Base-by-base conservation (phyloP, 1,284 basidiomycete species). In the Singerocomus rubriflavus region DNA sequence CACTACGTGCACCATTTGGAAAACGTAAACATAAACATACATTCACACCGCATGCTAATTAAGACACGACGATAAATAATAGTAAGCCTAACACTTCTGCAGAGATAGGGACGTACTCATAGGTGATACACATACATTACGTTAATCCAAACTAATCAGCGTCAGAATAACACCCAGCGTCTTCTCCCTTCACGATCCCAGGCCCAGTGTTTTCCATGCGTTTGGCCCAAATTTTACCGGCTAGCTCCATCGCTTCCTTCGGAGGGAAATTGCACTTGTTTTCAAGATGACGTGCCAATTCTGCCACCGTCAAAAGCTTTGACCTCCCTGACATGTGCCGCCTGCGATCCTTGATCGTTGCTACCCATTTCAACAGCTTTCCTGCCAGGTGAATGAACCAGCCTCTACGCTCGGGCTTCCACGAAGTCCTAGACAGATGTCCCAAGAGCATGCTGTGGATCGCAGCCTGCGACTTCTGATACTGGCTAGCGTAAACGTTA, bases 311-410 rank as follows among this genome's bases (percentile, higher is more conserved):
- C 42, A 62, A 36, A 1, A 45, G 3, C 31, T 8, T 60, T 5
- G 35, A 1, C 34, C 40, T 27, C 14, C 38, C 31, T 14, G 17
- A 1, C 5, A 45, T 17, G 14, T 32, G 27, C 30, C 37, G 29
- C 29, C 13, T 55, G 25, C 30, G 38, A 31, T 46, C 44, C 31
- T 25, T 62, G 43, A 53, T 9, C 35, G 43, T 51, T 6, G 21
- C 40, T 5, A 6, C 52, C 61, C 49, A 66, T 21, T 14, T 46
- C 57, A 66, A 35, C 48, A 62, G 3, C 46, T 36, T 52, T 5
- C 64, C 47, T 0, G 64, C 64, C 17, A 66, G 30, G 29, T 63
- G 45, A 37, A 59, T 13, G 11, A 66, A 66, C 61, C 61, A 62
- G 7, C 46, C 21, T 21, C 21, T 21, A 21, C 21, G 21, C 21